Base-by-base conservation (phyloP, 176 grass and related monocot species). In the Triticum urartu region DNA sequence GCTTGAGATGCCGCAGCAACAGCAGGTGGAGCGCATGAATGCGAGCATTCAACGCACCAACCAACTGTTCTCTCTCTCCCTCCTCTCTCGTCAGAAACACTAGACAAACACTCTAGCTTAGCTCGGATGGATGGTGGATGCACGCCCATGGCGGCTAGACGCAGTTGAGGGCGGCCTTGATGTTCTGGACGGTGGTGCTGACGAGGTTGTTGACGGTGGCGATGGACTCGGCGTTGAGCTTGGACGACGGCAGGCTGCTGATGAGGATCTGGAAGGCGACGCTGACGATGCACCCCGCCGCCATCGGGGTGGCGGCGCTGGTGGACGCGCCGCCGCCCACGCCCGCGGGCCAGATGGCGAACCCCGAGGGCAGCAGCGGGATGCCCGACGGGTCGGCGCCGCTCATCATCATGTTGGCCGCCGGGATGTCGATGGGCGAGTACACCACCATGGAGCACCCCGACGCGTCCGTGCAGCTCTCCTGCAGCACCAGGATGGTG, bases 401-500 rank as follows among this genome's bases (percentile, higher is more conserved):
- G 45, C 94, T 91, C 94, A 99, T 99, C 77, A 97, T 89, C 28
- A 99, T 68, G 92, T 94, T 95, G 52, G 93, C 91, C 9, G 87
- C 86, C 28, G 47, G 92, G 18, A 97, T 25, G 86, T 99, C 97
- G 7, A 99, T 91, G 0, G 94, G 92, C 10, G 97, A 87, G 72
- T 94, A 90, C 58, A 97, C 92, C 26, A 99, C 92, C 34, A 97
- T 50, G 13, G 97, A 91, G 54, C 18, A 20, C 4, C 90, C 94
- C 9, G 88, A 91, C 76, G 89, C 80, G 36, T 99, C 97, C 11
- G 92, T 96, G 90, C 87, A 93, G 92, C 92, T 94, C 94, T 99
- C 97, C 87, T 99, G 97, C 5, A 99, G 87, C 82, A 97, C 94
- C 79, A 99, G 90, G 90, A 91, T 97, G 89, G 91, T 94, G 83